phyloP scores from a whole-genome alignment of 2,329 filamentous ascomycete genomes.

The Dothistroma septosporum region DNA sequence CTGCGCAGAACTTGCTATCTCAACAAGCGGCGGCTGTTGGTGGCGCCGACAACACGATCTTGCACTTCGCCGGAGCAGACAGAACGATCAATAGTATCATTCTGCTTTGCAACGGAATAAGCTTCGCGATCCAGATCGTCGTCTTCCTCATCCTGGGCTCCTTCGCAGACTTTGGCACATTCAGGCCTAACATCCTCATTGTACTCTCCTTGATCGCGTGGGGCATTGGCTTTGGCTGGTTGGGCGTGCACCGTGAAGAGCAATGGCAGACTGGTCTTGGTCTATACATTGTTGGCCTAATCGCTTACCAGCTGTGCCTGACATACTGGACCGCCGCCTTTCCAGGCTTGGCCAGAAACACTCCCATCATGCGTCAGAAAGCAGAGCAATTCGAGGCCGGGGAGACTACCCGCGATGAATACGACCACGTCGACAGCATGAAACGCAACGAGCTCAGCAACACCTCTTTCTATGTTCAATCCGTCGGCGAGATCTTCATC shows the following conservation, averaged over 20 bases:
- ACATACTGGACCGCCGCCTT: slow-evolving; percentile 68
- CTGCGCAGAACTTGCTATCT: slow-evolving; percentile 61
- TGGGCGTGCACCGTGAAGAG: slow-evolving; percentile 58
- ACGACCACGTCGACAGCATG: slow-evolving; percentile 58
- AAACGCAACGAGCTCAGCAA: slow-evolving; percentile 63
- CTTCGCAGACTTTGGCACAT: slow-evolving; percentile 62
- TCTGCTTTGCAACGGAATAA: slow-evolving; percentile 62
- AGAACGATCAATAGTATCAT: slow-evolving; percentile 64
- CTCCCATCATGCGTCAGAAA: slow-evolving; percentile 46
- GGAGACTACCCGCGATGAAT: slow-evolving; percentile 55
- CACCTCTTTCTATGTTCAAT: slow-evolving; percentile 61
- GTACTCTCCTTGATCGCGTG: slow-evolving; percentile 58
- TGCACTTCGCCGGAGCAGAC: slow-evolving; percentile 54
- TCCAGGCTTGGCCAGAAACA: slow-evolving; percentile 55
- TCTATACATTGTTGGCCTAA: slow-evolving; percentile 63
- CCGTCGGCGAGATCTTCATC: slow-evolving; percentile 58
- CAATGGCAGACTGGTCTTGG: slow-evolving; percentile 60
- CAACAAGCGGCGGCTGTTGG: slow-evolving; percentile 51
- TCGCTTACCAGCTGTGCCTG: slow-evolving; percentile 63
- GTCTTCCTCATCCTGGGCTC: slow-evolving; percentile 52
- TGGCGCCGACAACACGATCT: slow-evolving; percentile 43
- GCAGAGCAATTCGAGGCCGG: slow-evolving; percentile 50
- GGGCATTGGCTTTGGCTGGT: slow-evolving; percentile 62
- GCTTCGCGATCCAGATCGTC: slow-evolving; percentile 62
- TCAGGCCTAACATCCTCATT: slow-evolving; percentile 60